These are phyloP conservation scores for Solioccasus polychromus DNA, from an alignment of 768 basidiomycete genomes.

Conservation along the genomic window DNA sequence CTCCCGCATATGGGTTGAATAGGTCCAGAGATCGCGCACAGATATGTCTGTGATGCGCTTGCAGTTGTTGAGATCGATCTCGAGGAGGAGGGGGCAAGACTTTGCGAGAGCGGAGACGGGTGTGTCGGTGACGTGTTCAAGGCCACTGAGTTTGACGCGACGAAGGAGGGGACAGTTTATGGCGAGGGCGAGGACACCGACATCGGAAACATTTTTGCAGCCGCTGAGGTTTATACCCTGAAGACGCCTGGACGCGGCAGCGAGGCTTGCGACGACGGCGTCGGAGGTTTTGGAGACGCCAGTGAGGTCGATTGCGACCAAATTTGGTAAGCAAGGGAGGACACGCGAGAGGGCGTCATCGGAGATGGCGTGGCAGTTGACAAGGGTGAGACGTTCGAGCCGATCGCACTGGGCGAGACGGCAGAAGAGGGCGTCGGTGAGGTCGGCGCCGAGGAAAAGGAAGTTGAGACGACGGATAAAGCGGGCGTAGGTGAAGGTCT, in stretches of 20 bases:
- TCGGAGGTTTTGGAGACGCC: conserved; percentile 70
- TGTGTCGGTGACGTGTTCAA: conserved; percentile 71
- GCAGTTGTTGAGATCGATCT: conserved; percentile 91
- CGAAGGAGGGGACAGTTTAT: conserved; percentile 71
- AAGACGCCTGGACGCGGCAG: conserved; percentile 64
- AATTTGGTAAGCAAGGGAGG: conserved; percentile 66
- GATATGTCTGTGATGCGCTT: conserved; percentile 71
- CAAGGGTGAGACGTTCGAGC: conserved; percentile 86
- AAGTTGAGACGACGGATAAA: conserved; percentile 94
- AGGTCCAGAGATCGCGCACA: conserved; percentile 79
- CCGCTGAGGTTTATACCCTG: conserved; percentile 91
- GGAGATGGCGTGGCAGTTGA: conserved; percentile 69
- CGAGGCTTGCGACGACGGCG: conserved; percentile 67
- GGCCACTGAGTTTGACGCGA: conserved; percentile 83
- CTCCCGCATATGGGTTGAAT: conserved; percentile 84
- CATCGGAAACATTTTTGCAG: conserved; percentile 78
- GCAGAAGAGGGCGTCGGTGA: conserved; percentile 72
- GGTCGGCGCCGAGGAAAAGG: conserved; percentile 60
- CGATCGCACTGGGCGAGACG: conserved; percentile 72
- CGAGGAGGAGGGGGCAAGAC: conserved; percentile 82
- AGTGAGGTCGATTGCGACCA: conserved; percentile 85
- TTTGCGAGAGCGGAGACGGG: conserved; percentile 75
- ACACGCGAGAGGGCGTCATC: conserved; percentile 60
- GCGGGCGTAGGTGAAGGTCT: conserved; percentile 82
- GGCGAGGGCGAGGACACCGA: conserved; percentile 75